Percentiles rank a stretch among this genome's conserved stretches.
These are phyloP conservation scores for Zygosaccharomyces bisporus DNA, from an alignment of 805 yeast genomes.

Conservation along the genomic window DNA sequence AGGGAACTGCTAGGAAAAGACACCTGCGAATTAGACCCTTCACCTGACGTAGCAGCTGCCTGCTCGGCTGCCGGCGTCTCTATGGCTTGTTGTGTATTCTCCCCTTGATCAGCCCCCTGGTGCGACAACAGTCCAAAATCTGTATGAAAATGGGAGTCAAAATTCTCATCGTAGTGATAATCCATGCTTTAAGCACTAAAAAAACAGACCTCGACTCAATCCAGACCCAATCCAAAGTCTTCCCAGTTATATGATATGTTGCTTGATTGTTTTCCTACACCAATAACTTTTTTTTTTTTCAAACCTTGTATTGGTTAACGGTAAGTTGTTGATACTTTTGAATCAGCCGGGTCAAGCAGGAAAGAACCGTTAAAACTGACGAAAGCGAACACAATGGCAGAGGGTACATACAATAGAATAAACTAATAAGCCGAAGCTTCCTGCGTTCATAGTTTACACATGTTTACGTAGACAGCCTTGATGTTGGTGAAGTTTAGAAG, in stretches of 20 bases:
- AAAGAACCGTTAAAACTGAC: background rate
- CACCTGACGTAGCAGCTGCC: background rate
- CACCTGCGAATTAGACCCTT: background rate
- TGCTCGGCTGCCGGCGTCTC: background rate
- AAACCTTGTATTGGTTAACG: background rate
- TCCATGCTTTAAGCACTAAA: slow-evolving; percentile 1
- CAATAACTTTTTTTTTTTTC: background rate
- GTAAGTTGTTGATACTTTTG: background rate
- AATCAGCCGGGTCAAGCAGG: background rate
- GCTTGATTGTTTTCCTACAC: background rate
- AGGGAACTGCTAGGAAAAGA: slow-evolving; percentile 1
- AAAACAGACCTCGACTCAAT: background rate
- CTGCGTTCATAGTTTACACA: slow-evolving; percentile 35
- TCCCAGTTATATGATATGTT: background rate
- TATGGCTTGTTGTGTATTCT: background rate
- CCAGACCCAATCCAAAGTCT: background rate
- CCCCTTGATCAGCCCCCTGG: slow-evolving; percentile 6
- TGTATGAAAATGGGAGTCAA: slow-evolving; percentile 13
- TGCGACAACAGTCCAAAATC: slow-evolving; percentile 14
- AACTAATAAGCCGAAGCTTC: background rate
- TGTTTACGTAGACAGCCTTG: slow-evolving; percentile 68
- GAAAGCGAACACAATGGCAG: background rate
- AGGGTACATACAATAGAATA: background rate
- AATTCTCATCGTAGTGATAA: slow-evolving; percentile 15
- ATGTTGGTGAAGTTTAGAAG: slow-evolving; percentile 57